phyloP scores from a whole-genome alignment of 2,329 filamentous ascomycete species.

The Xylaria sp. region DNA sequence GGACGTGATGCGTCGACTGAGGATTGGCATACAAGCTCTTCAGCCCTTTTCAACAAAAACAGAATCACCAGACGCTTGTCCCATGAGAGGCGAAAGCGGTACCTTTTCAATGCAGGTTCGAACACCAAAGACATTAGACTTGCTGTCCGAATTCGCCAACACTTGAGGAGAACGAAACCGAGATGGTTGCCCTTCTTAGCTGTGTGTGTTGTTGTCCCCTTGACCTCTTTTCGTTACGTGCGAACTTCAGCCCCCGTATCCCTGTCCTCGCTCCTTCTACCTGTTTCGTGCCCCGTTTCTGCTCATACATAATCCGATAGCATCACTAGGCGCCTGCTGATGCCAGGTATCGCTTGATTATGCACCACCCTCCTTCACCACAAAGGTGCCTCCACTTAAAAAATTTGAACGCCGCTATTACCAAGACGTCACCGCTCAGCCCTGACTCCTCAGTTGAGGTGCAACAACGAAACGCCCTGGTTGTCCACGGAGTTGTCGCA shows the following conservation, averaged over 20 bases:
- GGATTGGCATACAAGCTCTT: neutral
- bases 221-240: neutral
- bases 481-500: too few species aligned
- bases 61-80: neutral
- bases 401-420: too few species aligned
- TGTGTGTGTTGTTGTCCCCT: neutral
- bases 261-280: neutral
- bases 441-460: too few species aligned
- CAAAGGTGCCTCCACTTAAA: too few species aligned
- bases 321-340: neutral
- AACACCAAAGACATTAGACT: too few species aligned
- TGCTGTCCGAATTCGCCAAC: too few species aligned
- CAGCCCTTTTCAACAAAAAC: neutral
- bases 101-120: neutral
- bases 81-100: neutral
- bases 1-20: neutral
- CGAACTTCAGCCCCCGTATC: neutral
- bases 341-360: neutral
- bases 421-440: too few species aligned
- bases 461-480: too few species aligned
- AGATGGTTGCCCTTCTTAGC: neutral
- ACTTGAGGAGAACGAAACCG: neutral
- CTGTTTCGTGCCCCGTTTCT: neutral
- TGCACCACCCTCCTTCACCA: neutral
- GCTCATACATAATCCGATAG: neutral